Percentiles rank a stretch among this genome's conserved stretches.
Conservation (phyloP, 371 early-diverging fungal genomes). For the Basidiobolus meristosporus region DNA sequence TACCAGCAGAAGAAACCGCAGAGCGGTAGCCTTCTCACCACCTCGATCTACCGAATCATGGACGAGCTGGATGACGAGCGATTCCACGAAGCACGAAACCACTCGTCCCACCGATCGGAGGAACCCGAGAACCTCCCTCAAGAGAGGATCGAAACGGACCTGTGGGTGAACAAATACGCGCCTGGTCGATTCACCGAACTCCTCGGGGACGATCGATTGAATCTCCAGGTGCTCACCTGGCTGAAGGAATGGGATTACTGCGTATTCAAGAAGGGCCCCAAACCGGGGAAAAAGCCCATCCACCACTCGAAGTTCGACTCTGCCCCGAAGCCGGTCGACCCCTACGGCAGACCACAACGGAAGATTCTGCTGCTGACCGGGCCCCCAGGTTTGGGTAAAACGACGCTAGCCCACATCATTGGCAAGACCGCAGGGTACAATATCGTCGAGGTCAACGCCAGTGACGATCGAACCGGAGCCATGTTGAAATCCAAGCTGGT, state of each 20-base stretch:
- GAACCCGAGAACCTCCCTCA: no score
- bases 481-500: slow-evolving; percentile 48
- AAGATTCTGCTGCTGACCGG: slow-evolving; percentile 87
- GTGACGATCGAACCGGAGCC: slow-evolving; percentile 86
- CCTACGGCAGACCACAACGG: slow-evolving; percentile 6
- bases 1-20: no score
- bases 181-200: slow-evolving; percentile 74
- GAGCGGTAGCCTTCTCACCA: no score
- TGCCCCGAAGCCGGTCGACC: neutral
- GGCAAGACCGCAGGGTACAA: slow-evolving; percentile 86
- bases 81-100: no score
- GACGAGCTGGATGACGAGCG: no score
- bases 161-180: slow-evolving; percentile 89
- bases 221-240: slow-evolving; percentile 53
- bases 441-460: slow-evolving; percentile 93
- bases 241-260: slow-evolving; percentile 92
- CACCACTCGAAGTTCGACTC: slow-evolving; percentile 4
- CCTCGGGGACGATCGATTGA: slow-evolving; percentile 66
- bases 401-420: slow-evolving; percentile 89
- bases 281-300: neutral
- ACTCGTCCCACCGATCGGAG: no score
- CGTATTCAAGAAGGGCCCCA: slow-evolving; percentile 46
- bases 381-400: slow-evolving; percentile 97
- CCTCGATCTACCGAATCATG: no score
- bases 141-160: slow-evolving; percentile 3